Conservation (phyloP, 2,329 filamentous ascomycete species). For the Talaromyces islandicus region DNA sequence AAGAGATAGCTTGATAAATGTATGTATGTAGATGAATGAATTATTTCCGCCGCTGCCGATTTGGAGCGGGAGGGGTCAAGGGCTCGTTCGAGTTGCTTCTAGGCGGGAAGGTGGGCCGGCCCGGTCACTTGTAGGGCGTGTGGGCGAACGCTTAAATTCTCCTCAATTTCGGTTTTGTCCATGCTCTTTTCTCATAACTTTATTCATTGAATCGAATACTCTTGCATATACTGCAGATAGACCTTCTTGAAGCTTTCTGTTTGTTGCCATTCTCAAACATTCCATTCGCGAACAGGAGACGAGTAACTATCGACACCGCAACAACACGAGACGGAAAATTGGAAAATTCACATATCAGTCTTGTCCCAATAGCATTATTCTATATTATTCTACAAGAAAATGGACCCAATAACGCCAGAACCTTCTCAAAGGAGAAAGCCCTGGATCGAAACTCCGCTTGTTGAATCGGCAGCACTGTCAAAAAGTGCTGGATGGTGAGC, state of each 20-base stretch:
- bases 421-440: conserved; percentile 17
- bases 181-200: not conserved
- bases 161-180: not conserved
- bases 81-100: not conserved
- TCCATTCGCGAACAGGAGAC: not conserved
- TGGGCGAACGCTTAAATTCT: not conserved
- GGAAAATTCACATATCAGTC: not conserved
- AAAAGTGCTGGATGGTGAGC: conserved; percentile 33
- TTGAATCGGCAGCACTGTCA: conserved; percentile 31
- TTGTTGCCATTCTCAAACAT: not conserved
- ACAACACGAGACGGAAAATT: too few relatives aligned
- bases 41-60: too few relatives aligned
- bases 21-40: too few relatives aligned
- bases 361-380: not conserved
- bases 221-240: not conserved
- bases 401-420: not conserved
- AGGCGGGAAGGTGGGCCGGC: not conserved
- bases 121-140: not conserved
- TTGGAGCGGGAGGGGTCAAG: too few relatives aligned
- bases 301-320: not conserved
- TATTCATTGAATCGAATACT: not conserved
- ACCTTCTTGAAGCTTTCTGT: not conserved
- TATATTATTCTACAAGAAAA: not conserved
- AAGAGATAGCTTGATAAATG: not conserved
- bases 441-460: conserved; percentile 35